These are phyloP conservation scores for Candida nitratophila DNA, from an alignment of 805 yeast species.

Conservation along the genomic window DNA sequence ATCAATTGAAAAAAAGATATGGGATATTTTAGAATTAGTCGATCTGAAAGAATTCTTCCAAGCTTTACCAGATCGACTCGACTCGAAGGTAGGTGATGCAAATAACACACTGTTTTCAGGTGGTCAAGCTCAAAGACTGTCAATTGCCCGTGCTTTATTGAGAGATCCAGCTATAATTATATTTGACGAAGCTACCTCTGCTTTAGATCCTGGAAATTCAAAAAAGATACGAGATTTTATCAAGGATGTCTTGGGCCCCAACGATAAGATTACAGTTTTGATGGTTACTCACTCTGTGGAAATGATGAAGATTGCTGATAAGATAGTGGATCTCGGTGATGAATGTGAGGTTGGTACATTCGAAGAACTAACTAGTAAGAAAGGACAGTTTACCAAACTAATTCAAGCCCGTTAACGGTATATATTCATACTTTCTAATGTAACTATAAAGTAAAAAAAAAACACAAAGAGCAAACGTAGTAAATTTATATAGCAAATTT, in stretches of 20 bases:
- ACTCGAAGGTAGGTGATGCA: slow-evolving; percentile 50
- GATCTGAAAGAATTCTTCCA: slow-evolving; percentile 49
- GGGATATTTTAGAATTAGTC: slow-evolving; percentile 34
- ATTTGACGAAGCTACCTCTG: slow-evolving; percentile 87
- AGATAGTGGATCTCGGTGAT: slow-evolving; percentile 39
- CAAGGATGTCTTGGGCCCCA: slow-evolving; percentile 20
- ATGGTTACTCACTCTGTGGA: slow-evolving; percentile 71
- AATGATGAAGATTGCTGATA: slow-evolving; percentile 53
- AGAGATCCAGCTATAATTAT: slow-evolving; percentile 59
- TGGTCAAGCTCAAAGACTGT: slow-evolving; percentile 84
- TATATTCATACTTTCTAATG: no score
- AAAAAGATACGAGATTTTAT: slow-evolving; percentile 44
- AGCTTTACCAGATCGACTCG: slow-evolving; percentile 48
- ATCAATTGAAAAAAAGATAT: slow-evolving; percentile 17
- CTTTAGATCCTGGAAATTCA: slow-evolving; percentile 65
- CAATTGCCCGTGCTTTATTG: slow-evolving; percentile 76
- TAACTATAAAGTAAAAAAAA: neutral
- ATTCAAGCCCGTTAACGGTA: slow-evolving; percentile 7
- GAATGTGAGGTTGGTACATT: slow-evolving; percentile 38
- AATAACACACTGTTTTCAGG: slow-evolving; percentile 56
- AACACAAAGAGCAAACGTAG: neutral
- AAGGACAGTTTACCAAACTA: slow-evolving; percentile 8
- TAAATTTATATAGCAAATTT: slow-evolving; percentile 1
- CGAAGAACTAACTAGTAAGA: slow-evolving; percentile 4
- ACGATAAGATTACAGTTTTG: slow-evolving; percentile 34